Conservation (phyloP, 192 early-diverging fungal species). For the Funneliformis geosporum region DNA sequence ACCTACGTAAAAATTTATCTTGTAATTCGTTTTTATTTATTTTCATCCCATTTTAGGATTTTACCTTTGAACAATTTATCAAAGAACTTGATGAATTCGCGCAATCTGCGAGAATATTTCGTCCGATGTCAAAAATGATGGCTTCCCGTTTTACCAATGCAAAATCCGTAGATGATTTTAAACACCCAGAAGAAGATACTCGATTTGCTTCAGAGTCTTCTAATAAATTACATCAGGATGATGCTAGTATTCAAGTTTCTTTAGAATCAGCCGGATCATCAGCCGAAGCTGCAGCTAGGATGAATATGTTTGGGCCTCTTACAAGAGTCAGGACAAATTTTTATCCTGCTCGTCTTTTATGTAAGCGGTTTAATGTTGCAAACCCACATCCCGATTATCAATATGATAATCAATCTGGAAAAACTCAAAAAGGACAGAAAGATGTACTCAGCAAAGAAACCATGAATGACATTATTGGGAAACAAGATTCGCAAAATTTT, state of each 20-base stretch:
- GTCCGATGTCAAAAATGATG: conserved; percentile 70
- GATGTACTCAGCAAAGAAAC: conserved; percentile 48
- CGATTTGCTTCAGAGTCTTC: conserved; percentile 2
- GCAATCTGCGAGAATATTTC: conserved; percentile 75
- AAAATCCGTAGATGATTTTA: conserved; percentile 35
- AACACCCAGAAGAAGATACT: conserved; percentile 41
- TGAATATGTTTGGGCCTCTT: conserved; percentile 69
- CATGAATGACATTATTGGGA: conserved; percentile 39
- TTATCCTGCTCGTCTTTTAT: conserved; percentile 67
- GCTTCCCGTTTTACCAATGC: conserved; percentile 69
- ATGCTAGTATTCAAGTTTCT: not conserved
- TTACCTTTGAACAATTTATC: conserved; percentile 45
- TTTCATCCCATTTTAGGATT: conserved; percentile 34
- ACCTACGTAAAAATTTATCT: not conserved
- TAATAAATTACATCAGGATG: not conserved
- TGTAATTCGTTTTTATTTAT: not conserved
- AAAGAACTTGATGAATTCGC: conserved; percentile 75
- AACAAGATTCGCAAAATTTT: conserved; percentile 28
- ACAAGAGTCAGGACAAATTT: conserved; percentile 61
- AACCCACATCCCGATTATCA: conserved; percentile 70
- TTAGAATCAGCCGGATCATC: conserved; percentile 30
- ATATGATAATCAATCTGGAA: conserved; percentile 29
- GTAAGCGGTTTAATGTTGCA: conserved; percentile 76
- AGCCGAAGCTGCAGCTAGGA: conserved; percentile 53
- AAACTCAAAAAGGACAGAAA: conserved; percentile 42